These are phyloP conservation scores for Elongisporangium senticosum DNA, from an alignment of 352 stramenopile species.

Conservation along the genomic window DNA sequence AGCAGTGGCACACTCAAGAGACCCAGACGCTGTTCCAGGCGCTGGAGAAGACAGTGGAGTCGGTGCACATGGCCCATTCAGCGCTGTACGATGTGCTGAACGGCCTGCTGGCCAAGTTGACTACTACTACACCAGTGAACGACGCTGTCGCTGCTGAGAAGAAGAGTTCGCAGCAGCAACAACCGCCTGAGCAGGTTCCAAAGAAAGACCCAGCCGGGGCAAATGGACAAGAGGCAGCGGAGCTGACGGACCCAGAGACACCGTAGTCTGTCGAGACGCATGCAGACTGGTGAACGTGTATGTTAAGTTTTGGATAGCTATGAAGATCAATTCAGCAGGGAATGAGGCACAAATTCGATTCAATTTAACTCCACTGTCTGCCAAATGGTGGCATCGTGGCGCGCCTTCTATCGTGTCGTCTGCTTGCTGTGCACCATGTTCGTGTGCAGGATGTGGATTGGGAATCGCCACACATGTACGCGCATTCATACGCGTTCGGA, in stretches of 20 bases:
- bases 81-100: constrained; percentile 36
- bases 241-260: neutral
- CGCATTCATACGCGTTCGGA: too few species aligned
- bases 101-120: constrained; percentile 9
- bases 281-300: too few species aligned
- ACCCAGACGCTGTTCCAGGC: constrained; percentile 69
- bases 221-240: neutral
- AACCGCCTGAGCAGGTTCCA: neutral
- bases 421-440: too few species aligned
- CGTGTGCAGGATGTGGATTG: too few species aligned
- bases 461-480: too few species aligned
- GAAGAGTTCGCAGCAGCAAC: neutral
- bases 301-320: neutral
- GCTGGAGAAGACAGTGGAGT: constrained; percentile 43
- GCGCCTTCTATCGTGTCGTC: too few species aligned
- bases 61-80: constrained; percentile 34
- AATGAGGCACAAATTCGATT: too few species aligned
- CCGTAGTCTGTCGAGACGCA: neutral
- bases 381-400: too few species aligned
- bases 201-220: neutral
- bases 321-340: too few species aligned
- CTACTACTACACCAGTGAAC: neutral
- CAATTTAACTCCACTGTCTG: too few species aligned
- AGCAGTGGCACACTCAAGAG: constrained; percentile 57
- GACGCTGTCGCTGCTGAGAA: neutral